A percentile compares a stretch with the other conserved stretches of the same genome.
phyloP scores from a whole-genome alignment of 1,139 yeast genomes.

The Yamadazyma epiphylla region DNA sequence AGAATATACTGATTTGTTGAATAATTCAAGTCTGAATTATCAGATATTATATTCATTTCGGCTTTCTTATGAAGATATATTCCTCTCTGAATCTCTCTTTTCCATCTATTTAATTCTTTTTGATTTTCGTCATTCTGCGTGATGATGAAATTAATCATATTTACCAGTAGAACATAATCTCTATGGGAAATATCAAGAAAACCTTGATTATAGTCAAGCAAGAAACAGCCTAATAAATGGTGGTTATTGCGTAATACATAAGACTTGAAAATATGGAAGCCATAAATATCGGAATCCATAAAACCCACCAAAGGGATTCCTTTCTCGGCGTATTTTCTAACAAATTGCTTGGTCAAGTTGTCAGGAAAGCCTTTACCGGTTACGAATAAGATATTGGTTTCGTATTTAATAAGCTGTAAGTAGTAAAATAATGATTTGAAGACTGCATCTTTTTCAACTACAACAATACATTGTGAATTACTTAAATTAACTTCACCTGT shows the following conservation, averaged over 20 bases:
- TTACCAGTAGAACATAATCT: constrained; percentile 33
- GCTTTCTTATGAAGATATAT: constrained; percentile 51
- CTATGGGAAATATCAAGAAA: constrained; percentile 27
- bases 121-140: constrained; percentile 1
- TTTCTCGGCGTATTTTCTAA: constrained; percentile 11
- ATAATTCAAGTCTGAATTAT: neutral
- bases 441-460: constrained; percentile 67
- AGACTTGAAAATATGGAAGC: constrained; percentile 53
- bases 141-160: constrained; percentile 15
- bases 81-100: constrained; percentile 52
- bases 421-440: constrained; percentile 30
- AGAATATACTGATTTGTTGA: constrained; percentile 9
- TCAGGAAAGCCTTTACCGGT: constrained; percentile 73
- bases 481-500: neutral
- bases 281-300: constrained; percentile 66
- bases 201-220: constrained; percentile 37
- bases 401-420: constrained; percentile 4
- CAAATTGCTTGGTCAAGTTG: constrained; percentile 22
- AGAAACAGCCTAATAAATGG: constrained; percentile 23
- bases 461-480: constrained; percentile 27
- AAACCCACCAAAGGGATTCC: constrained; percentile 36
- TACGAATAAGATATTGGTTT: constrained; percentile 26
- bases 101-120: constrained; percentile 16
- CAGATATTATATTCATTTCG: constrained; percentile 44
- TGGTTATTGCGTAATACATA: constrained; percentile 16